Evolutionary conservation across 2,329 filamentous ascomycete genomes (phyloP).

Genomic region (Paecilomyces fulvus): DNA sequence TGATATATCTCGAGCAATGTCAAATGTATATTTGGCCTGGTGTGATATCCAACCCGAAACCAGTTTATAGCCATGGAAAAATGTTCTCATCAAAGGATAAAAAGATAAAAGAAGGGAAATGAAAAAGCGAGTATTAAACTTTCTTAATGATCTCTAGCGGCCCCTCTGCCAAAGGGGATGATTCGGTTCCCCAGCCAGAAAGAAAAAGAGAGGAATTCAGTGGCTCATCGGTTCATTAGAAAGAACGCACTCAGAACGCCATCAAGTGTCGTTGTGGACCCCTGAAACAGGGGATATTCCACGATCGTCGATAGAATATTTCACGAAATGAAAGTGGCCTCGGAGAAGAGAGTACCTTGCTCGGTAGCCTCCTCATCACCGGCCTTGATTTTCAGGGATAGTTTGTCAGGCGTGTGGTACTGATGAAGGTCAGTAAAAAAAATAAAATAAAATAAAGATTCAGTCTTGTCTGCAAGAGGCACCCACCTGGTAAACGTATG

Average conservation of each 20-base stretch:
- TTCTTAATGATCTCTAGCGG: background rate
- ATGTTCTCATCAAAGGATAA: background rate
- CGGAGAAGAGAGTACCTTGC: constrained; percentile 69
- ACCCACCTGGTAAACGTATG: constrained; percentile 91
- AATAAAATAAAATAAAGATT: too few relatives aligned
- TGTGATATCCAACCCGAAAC: background rate
- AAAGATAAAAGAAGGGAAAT: background rate
- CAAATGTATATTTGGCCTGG: background rate
- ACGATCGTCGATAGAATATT: constrained; percentile 15
- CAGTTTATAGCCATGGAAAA: background rate
- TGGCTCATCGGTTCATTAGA: constrained; percentile 1
- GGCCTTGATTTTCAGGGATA: constrained; percentile 74
- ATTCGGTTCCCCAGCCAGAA: background rate
- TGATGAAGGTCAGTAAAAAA: constrained; percentile 32
- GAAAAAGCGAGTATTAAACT: background rate
- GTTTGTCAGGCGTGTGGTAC: constrained; percentile 60
- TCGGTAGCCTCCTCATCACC: constrained; percentile 72
- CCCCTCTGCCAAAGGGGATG: background rate
- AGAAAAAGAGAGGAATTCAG: background rate
- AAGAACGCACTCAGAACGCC: constrained; percentile 15
- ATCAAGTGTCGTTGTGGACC: constrained; percentile 10
- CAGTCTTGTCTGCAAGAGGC: too few relatives aligned
- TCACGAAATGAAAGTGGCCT: constrained; percentile 92
- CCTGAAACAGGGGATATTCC: constrained; percentile 16
- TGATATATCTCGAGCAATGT: background rate